Base-by-base conservation (phyloP, 371 early-diverging fungal species). In the Apophysomyces sp. region DNA sequence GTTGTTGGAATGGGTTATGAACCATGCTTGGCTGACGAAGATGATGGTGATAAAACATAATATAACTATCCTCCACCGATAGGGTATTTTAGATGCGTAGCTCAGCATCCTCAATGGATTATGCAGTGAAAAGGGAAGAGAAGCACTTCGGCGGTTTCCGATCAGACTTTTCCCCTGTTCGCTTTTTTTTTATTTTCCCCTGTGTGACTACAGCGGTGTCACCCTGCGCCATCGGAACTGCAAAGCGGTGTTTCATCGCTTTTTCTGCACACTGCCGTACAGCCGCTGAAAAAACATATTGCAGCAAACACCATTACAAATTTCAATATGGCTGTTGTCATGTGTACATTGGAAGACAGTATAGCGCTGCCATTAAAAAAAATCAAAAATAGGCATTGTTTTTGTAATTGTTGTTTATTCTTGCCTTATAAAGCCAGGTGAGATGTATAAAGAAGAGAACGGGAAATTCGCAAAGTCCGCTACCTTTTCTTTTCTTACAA, bases 1-100 rank as follows among this genome's bases (percentile, higher is more conserved):
- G 32, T 54, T 63, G 52, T 28, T 63, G 59, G 18, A 54, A 60
- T 30, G 66, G 37, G 27, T 69, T 60, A 54, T 52, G 26, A 44
- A 55, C 61, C 28, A 66, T 12, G 28, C 40, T 39, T 58, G 56
- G 52, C 29, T 13, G 40, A 59, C 13, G 12, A 60, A 4, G 34
- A 51, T 29, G 3, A 36, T 16, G 2, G 52, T 21, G 26, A 52
- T 30, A 4, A 52, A 27, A 36, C 31, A 29, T 13, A 55, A 7
- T 11, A 56, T 52, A 11, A 58, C 32, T 8, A 56, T 16, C 31
- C 53, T 28, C 60, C 66, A 66, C 40, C 61, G 52, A 29, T 66
- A 57, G 27, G 65, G 60, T 6, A 59, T 30, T 18, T 40, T 57
- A 27, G 53, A 40, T 32, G 36, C 41, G 59, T 31, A 51, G 51